Base-by-base conservation (phyloP, 768 basidiomycete genomes). In the Sutorius australiensis region DNA sequence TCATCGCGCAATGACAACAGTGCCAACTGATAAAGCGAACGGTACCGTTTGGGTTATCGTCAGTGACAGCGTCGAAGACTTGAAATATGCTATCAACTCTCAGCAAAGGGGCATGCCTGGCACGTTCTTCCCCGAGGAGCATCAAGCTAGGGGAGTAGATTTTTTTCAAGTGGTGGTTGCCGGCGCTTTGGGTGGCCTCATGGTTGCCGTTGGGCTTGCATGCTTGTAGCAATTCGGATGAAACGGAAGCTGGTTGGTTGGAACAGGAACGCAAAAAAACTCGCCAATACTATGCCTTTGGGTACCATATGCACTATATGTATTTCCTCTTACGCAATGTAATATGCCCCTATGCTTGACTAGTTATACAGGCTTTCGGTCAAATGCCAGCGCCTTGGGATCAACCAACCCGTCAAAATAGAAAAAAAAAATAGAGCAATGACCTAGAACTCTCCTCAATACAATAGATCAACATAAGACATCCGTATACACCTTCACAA, bases 151-250 rank as follows among this genome's bases (percentile, higher is more conserved):
- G 41, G 56, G 64, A 40, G 42, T 61, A 32, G 58, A 58, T 24
- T 71, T 70, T 61, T 51, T 72, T 57, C 69, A 72, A 45, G 60
- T 71, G 47, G 55, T 56, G 30, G 30, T 70, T 46, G 71, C 69
- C n/a, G 71, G 69, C 42, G 47, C 61, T 10, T 14, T 70, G 34
- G 69, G 69, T 2, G 69, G 71, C 37, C 56, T 72, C n/a, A 48
- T 62, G 31, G 67, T 66, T 31, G 62, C 62, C 6, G 50, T 50
- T 47, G 71, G 69, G 41, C 63, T 72, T 48, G 61, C 64, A 48
- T 67, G 51, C 48, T 49, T 70, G 62, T 72, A 69, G 55, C 65
- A 53, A 65, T 69, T 63, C 67, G 54, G 47, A 46, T 41, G 38
- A 42, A 48, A 36, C 24, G 46, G 9, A 28, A 27, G 41, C 17